Base-by-base conservation (phyloP, 257 asterid species). In the Rhazya stricta region DNA sequence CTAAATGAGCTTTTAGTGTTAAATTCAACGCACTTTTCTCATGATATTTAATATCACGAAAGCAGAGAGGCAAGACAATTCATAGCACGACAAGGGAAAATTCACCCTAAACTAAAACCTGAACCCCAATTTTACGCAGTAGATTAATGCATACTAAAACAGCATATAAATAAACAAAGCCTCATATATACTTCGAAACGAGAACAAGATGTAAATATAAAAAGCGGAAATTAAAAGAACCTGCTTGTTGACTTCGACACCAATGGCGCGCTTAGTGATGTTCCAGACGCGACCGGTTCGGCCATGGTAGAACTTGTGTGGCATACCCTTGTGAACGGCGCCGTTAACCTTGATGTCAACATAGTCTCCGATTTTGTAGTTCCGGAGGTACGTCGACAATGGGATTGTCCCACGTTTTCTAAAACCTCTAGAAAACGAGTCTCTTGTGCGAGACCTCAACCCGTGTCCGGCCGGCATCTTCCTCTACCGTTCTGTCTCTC, bases 381-480 rank as follows among this genome's bases (percentile, higher is more conserved):
- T 76, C 41, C 85, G 73, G 2, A 85, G 78, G 62, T 85, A 83
- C 1, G 85, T 83, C 1, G 89, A 68, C 6, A 85, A 67, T 0
- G 27, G 81, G 8, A 81, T 82, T 3, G 76, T 74, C 0, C 89
- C 89, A 43, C 75, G 74, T 86, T 82, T 85, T 48, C 89, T 81
- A 74, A 84, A 84, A 0, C 82, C 84, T 15, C 86, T 77, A 1
- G 85, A 37, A 78, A 84, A 84, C 73, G 53, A 56, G 74, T 81
- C 84, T 30, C 85, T 37, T 2, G 88, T 84, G 32, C 88, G 74
- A 27, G 89, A 11, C 53, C 86, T 74, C 23, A 82, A 1, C 1
- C 89, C 89, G n/a, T 85, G 89, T 15, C 89, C 89, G 25, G 86
- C 89, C 74, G 89, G 89, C 89, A 85, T 85, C 21, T 65, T 71